phyloP scores from a whole-genome alignment of 2,329 filamentous ascomycete genomes.

The Aureobasidium mangrovei region DNA sequence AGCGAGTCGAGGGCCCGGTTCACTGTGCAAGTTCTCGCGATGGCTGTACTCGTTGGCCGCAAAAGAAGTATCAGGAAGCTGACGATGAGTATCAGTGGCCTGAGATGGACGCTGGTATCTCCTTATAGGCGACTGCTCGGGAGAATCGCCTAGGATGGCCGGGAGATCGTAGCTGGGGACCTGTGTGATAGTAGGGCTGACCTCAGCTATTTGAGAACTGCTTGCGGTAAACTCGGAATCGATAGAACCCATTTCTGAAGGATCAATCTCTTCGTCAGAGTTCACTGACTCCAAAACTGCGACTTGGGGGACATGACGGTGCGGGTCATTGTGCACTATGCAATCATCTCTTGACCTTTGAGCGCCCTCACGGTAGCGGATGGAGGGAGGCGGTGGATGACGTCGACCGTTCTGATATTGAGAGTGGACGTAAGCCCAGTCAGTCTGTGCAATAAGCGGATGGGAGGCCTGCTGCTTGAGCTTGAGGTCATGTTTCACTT shows the following conservation, averaged over 20 bases:
- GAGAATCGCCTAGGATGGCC: not conserved
- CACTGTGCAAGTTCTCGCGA: not conserved
- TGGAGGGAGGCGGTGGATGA: slow-evolving; percentile 1
- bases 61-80: not conserved
- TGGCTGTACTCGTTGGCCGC: not conserved
- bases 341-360: slow-evolving; percentile 5
- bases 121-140: not conserved
- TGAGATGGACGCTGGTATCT: not conserved
- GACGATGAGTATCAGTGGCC: not conserved
- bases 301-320: slow-evolving; percentile 2
- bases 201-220: slow-evolving; percentile 3
- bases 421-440: slow-evolving; percentile 14
- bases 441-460: not conserved
- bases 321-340: not conserved
- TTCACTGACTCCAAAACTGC: not conserved
- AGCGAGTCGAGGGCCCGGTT: not conserved
- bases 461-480: slow-evolving; percentile 14
- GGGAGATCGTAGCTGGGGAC: slow-evolving; percentile 1
- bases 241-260: not conserved
- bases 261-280: slow-evolving; percentile 2
- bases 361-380: slow-evolving; percentile 15
- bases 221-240: not conserved
- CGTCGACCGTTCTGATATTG: slow-evolving; percentile 18
- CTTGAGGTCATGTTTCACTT: slow-evolving; percentile 20
- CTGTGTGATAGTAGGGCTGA: slow-evolving; percentile 7